Conservation (phyloP, 2,329 filamentous ascomycete genomes). For the Fulvia fulva region DNA sequence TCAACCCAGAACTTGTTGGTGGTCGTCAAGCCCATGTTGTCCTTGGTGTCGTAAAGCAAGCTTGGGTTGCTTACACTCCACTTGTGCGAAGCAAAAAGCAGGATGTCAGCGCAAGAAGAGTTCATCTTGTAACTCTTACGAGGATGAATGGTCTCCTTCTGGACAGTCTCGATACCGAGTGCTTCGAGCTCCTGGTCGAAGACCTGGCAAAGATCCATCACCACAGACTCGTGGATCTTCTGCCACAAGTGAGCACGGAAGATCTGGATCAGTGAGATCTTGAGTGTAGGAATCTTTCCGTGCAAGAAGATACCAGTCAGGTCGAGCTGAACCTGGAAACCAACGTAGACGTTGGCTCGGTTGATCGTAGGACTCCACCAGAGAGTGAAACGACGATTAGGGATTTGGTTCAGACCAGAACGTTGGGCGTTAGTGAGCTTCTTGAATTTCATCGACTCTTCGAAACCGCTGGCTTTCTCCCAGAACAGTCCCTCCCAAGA, state of each 20-base stretch:
- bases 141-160: conserved; percentile 98
- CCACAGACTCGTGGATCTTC: conserved; percentile 97
- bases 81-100: conserved; percentile 95
- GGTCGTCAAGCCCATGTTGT: conserved; percentile 85
- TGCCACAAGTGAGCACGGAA: conserved; percentile 99
- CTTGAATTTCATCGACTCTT: conserved; percentile 87
- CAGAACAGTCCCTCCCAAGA: conserved; percentile 97
- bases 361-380: conserved; percentile 73
- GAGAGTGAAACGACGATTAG: conserved; percentile 94
- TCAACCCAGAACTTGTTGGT: conserved; percentile 99
- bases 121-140: conserved; percentile 99
- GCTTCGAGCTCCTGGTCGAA: conserved; percentile 97
- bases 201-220: conserved; percentile 98
- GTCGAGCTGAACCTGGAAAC: conserved; percentile 98
- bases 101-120: conserved; percentile 94
- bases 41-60: conserved; percentile 91
- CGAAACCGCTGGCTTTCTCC: conserved; percentile 28
- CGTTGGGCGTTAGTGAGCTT: conserved; percentile 96
- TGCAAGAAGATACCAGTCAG: conserved; percentile 98
- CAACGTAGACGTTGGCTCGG: conserved; percentile 87
- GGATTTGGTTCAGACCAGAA: conserved; percentile 96
- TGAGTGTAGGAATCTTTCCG: conserved; percentile 95
- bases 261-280: conserved; percentile 97
- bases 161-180: conserved; percentile 91
- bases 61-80: conserved; percentile 97